phyloP scores from a whole-genome alignment of 768 basidiomycete genomes.

The Fistulinella prunicolor region DNA sequence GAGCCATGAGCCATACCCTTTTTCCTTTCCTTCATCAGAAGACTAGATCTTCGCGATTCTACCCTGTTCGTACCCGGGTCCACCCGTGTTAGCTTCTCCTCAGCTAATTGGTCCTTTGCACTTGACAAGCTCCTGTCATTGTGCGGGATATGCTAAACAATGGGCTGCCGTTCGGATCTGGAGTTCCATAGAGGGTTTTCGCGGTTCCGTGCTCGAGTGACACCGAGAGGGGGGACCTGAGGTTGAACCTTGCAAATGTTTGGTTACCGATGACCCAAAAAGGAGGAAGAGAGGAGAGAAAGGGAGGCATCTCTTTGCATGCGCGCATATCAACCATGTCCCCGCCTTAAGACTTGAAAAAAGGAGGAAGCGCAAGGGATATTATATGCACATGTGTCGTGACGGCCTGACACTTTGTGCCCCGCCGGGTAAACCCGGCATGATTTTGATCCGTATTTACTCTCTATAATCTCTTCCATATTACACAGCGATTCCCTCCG shows the following conservation, averaged over 20 bases:
- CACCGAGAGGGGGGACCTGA: not conserved
- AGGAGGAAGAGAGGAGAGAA: not conserved
- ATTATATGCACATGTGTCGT: no score
- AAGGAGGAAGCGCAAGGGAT: no score
- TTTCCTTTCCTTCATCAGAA: constrained; percentile 9
- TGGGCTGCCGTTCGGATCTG: constrained; percentile 13
- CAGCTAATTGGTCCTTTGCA: not conserved
- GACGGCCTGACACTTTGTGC: no score
- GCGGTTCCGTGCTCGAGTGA: constrained; percentile 12
- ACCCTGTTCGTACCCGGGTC: no score
- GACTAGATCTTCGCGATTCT: constrained; percentile 11
- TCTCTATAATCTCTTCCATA: not conserved
- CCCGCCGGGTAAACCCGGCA: no score
- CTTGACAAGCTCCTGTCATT: not conserved
- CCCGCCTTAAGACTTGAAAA: no score
- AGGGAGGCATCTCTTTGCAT: constrained; percentile 5
- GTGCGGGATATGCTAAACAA: constrained; percentile 5
- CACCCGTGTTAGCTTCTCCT: not conserved
- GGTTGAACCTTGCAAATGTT: not conserved
- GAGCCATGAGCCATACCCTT: not conserved
- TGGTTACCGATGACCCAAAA: no score
- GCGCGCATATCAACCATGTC: not conserved
- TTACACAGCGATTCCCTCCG: constrained; percentile 16
- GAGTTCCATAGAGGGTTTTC: constrained; percentile 10
- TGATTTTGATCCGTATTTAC: constrained; percentile 19